Percentiles rank a stretch among this genome's conserved stretches.
phyloP scores from a whole-genome alignment of 176 grass and related monocot species.

The Eragrostis curvula region DNA sequence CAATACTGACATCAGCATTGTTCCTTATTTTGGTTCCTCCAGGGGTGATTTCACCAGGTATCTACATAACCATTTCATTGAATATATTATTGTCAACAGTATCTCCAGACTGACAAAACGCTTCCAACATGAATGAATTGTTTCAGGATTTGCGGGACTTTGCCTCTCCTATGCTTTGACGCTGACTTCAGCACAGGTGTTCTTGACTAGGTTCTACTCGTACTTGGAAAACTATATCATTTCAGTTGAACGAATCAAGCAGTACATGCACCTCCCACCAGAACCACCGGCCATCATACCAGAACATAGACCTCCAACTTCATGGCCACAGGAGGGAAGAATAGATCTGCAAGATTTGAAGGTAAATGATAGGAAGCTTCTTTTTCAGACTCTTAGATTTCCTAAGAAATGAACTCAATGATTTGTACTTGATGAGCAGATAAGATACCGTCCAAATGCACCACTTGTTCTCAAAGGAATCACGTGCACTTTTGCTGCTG shows the following conservation, averaged over 20 bases:
- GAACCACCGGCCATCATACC: constrained; percentile 76
- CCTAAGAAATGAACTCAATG: constrained; percentile 21
- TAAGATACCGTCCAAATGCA: constrained; percentile 74
- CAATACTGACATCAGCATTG: constrained; percentile 68
- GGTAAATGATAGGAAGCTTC: constrained; percentile 49
- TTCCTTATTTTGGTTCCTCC: constrained; percentile 82
- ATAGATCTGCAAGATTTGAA: constrained; percentile 86
- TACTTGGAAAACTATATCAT: constrained; percentile 87
- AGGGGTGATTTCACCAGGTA: constrained; percentile 80
- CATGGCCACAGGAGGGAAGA: constrained; percentile 86
- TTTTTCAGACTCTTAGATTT: constrained; percentile 6
- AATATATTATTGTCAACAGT: constrained; percentile 2
- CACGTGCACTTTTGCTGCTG: constrained; percentile 73
- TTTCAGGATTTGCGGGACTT: constrained; percentile 86
- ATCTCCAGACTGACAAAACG: constrained; percentile 14
- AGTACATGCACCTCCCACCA: constrained; percentile 79
- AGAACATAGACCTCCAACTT: constrained; percentile 71
- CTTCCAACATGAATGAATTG: constrained; percentile 22
- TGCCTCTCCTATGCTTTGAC: constrained; percentile 90
- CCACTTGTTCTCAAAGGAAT: constrained; percentile 96
- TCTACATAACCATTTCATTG: not conserved
- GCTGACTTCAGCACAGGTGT: constrained; percentile 58
- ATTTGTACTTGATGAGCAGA: constrained; percentile 57
- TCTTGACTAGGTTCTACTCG: constrained; percentile 86
- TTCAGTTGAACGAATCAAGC: constrained; percentile 87